These are phyloP conservation scores for Penicillium crystallinum DNA, from an alignment of 495 filamentous ascomycete genomes.

Conservation along the genomic window DNA sequence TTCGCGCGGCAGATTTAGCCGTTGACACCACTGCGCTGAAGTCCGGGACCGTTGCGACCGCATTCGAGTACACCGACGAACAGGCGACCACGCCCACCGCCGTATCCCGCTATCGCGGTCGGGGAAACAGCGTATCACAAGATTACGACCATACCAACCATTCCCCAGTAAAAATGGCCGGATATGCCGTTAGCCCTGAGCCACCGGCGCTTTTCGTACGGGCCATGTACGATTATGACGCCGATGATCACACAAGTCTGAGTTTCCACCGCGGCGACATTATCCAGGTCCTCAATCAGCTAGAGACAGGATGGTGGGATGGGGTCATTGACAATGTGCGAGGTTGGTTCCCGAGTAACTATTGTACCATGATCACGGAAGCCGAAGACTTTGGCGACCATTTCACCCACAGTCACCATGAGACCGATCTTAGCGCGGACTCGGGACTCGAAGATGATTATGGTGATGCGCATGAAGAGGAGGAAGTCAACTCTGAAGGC, in stretches of 20 bases:
- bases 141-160: constrained; percentile 25
- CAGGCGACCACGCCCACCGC: constrained; percentile 34
- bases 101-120: constrained; percentile 28
- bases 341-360: constrained; percentile 99
- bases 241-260: constrained; percentile 92
- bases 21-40: constrained; percentile 34
- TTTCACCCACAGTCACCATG: constrained; percentile 35
- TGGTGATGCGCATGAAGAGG: constrained; percentile 62
- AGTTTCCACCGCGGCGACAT: constrained; percentile 94
- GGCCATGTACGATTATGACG: constrained; percentile 94
- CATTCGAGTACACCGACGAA: constrained; percentile 45
- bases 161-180: constrained; percentile 35
- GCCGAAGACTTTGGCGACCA: constrained; percentile 55
- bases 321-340: constrained; percentile 83
- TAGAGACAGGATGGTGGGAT: constrained; percentile 99
- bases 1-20: constrained; percentile 31
- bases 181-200: constrained; percentile 60
- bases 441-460: constrained; percentile 57
- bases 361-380: constrained; percentile 79
- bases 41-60: constrained; percentile 36
- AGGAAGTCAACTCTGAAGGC: constrained; percentile 61
- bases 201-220: constrained; percentile 86
- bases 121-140: constrained; percentile 27
- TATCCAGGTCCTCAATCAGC: constrained; percentile 94
- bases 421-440: constrained; percentile 54